Percentiles rank a stretch among this genome's conserved stretches.
phyloP scores from a whole-genome alignment of 306 rosid species.

The Cucurbita argyrosperma region DNA sequence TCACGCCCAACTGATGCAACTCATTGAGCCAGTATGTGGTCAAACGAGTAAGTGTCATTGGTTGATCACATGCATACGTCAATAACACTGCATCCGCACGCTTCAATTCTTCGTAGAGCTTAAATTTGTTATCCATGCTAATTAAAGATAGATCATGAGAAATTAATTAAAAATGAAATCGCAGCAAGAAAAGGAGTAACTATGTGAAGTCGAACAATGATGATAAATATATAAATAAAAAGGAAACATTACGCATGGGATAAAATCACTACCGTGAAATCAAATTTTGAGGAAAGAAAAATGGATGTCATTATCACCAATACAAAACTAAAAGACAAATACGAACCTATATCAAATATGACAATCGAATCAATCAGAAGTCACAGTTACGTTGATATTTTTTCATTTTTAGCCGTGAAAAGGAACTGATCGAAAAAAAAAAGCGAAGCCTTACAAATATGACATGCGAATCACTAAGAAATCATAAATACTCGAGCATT shows the following conservation, averaged over 20 bases:
- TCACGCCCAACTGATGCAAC: constrained; percentile 49
- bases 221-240: too few relatives aligned
- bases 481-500: too few relatives aligned
- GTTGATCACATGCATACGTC: constrained; percentile 74
- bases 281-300: not conserved
- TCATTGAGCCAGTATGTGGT: constrained; percentile 58
- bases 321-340: not conserved
- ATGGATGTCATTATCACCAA: not conserved
- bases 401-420: not conserved
- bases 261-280: not conserved
- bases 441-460: too few relatives aligned
- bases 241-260: not conserved
- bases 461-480: too few relatives aligned
- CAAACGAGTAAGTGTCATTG: constrained; percentile 37
- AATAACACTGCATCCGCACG: constrained; percentile 68
- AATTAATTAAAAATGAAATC: not conserved
- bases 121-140: constrained; percentile 52
- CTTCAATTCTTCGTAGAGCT: constrained; percentile 63
- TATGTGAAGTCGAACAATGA: not conserved
- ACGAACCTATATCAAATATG: not conserved
- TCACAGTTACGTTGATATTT: not conserved
- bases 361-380: not conserved
- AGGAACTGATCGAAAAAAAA: not conserved
- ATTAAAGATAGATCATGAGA: not conserved
- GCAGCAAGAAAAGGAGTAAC: not conserved